A percentile compares a stretch with the other conserved stretches of the same genome.
phyloP scores from a whole-genome alignment of 2,329 filamentous ascomycete species.

The Elsinoe arachidis region DNA sequence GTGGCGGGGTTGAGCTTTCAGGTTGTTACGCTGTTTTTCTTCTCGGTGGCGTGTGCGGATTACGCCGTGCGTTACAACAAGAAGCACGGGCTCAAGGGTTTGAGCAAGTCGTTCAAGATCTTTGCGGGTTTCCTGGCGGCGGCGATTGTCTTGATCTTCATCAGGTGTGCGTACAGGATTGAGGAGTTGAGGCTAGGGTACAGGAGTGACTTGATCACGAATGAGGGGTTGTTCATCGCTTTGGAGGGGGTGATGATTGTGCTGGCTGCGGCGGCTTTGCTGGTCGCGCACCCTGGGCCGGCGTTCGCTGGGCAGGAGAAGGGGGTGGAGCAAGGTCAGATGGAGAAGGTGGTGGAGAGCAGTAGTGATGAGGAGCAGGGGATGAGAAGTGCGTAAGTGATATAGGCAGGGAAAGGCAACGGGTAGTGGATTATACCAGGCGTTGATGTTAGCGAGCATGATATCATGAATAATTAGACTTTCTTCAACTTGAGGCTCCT shows the following conservation, averaged over 20 bases:
- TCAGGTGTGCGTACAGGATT: constrained; percentile 54
- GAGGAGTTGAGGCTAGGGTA: constrained; percentile 57
- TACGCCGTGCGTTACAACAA: constrained; percentile 31
- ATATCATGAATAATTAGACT: neutral
- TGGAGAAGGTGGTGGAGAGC: neutral
- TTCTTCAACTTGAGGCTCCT: neutral
- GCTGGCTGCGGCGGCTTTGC: constrained; percentile 8
- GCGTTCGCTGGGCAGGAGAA: neutral
- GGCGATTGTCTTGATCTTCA: constrained; percentile 53
- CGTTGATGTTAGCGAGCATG: neutral
- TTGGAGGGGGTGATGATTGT: constrained; percentile 24
- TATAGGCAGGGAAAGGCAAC: neutral
- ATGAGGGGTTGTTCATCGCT: constrained; percentile 17
- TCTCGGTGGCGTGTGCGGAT: constrained; percentile 44
- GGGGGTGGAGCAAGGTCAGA: neutral
- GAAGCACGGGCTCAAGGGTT: neutral
- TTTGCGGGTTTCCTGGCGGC: constrained; percentile 48
- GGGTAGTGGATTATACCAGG: neutral
- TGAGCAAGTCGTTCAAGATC: constrained; percentile 37
- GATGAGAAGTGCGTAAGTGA: neutral
- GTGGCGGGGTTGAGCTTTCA: constrained; percentile 56
- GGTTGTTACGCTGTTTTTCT: constrained; percentile 48
- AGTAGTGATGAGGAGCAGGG: constrained; percentile 6
- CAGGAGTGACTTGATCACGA: constrained; percentile 40
- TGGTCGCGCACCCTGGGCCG: constrained; percentile 6